Evolutionary conservation across 495 filamentous ascomycete genomes (phyloP).

Genomic region (Tuber melanosporum): DNA sequence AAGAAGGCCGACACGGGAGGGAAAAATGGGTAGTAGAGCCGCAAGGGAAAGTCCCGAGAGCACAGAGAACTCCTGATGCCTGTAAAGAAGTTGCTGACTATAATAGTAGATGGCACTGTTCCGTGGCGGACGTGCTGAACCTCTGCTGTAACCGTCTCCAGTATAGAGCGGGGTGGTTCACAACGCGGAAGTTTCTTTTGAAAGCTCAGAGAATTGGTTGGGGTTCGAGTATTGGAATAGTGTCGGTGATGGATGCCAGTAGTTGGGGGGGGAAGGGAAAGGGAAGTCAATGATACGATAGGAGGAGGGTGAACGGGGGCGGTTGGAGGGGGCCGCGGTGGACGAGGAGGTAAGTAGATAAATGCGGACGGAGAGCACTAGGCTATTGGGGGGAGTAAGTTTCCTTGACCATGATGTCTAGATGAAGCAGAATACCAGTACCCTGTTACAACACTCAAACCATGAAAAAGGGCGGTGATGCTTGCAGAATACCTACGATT

Average conservation of each 20-base stretch:
- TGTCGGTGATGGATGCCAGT: background rate
- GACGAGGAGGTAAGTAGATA: background rate
- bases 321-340: background rate
- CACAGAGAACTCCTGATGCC: background rate
- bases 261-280: background rate
- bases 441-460: background rate
- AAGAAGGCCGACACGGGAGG: background rate
- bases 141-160: background rate
- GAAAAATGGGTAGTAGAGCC: background rate
- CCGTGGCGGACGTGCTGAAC: background rate
- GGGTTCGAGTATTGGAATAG: background rate
- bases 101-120: background rate
- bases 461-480: background rate
- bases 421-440: slow-evolving; percentile 4
- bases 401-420: background rate
- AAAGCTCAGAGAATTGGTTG: background rate
- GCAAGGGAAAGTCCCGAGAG: background rate
- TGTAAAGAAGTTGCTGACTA: background rate
- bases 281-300: background rate
- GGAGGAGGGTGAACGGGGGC: background rate
- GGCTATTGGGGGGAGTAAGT: background rate
- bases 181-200: background rate
- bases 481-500: background rate
- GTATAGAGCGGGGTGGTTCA: background rate
- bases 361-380: background rate